phyloP scores from a whole-genome alignment of 352 stramenopile genomes.

The Elongisporangium prolatum region DNA sequence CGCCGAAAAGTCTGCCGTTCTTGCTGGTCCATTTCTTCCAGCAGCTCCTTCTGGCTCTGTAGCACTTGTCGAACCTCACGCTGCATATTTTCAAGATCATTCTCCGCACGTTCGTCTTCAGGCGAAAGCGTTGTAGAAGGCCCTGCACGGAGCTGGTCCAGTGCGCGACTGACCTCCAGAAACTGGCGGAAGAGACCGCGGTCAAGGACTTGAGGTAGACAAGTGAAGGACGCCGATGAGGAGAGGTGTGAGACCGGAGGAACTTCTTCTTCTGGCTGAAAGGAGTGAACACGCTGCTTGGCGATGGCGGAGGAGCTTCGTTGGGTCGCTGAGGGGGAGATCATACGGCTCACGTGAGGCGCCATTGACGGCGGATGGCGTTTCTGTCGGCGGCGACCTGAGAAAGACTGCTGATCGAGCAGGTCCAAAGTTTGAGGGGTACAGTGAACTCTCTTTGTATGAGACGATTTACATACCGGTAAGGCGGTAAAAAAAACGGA shows the following conservation, averaged over 20 bases:
- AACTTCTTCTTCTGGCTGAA: not conserved
- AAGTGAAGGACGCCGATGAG: not conserved
- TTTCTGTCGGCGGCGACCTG: not conserved
- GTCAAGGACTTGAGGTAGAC: constrained; percentile 34
- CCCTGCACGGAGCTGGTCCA: constrained; percentile 33
- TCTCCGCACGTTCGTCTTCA: constrained; percentile 12
- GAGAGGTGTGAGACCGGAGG: not conserved
- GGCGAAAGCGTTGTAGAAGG: constrained; percentile 25
- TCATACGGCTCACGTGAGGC: not conserved
- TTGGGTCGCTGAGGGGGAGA: not conserved
- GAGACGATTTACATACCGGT: no score
- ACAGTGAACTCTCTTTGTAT: not conserved
- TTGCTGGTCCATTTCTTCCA: constrained; percentile 61
- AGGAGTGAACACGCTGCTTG: not conserved
- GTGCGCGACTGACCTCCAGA: constrained; percentile 44
- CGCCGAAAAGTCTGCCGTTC: constrained; percentile 47
- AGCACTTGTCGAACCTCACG: constrained; percentile 35
- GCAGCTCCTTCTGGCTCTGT: constrained; percentile 56
- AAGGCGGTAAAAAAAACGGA: no score
- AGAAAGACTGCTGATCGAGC: not conserved
- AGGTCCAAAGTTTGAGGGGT: not conserved
- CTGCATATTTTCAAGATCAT: constrained; percentile 33
- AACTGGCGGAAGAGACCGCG: constrained; percentile 54
- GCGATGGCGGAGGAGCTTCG: not conserved
- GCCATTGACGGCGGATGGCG: not conserved